Percentiles rank a stretch among this genome's conserved stretches.
These are phyloP conservation scores for Clathrus columnatus DNA, from an alignment of 768 basidiomycete genomes.

Conservation along the genomic window DNA sequence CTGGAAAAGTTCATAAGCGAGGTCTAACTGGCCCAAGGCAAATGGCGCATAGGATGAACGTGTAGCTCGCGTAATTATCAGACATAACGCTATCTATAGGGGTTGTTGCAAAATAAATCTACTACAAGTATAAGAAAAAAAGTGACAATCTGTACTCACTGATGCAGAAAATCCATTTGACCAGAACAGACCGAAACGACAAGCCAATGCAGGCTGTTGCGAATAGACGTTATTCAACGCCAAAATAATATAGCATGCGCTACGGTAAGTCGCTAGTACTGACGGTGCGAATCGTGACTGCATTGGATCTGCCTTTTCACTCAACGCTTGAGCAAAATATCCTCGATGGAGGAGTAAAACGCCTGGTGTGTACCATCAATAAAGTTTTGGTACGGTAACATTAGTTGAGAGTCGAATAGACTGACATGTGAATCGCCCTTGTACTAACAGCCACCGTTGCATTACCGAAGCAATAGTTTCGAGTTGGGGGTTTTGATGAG, in stretches of 20 bases:
- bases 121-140: background rate
- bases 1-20: constrained; percentile 46
- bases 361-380: background rate
- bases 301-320: constrained; percentile 47
- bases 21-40: constrained; percentile 54
- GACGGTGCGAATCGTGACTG: constrained; percentile 59
- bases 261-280: constrained; percentile 49
- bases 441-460: constrained; percentile 2
- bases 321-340: constrained; percentile 59
- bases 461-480: constrained; percentile 1
- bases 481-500: background rate
- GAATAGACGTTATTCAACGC: constrained; percentile 8
- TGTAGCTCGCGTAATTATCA: constrained; percentile 57
- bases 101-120: background rate
- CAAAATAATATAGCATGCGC: constrained; percentile 8
- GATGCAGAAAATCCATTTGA: constrained; percentile 11
- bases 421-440: background rate
- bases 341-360: constrained; percentile 41
- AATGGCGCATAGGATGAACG: constrained; percentile 46
- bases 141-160: background rate
- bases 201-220: background rate
- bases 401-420: background rate
- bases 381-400: background rate
- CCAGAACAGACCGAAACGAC: constrained; percentile 10
- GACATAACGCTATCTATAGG: constrained; percentile 49